Evolutionary conservation across 139 green algal genomes (phyloP).

Genomic region (Haematococcus sp.): DNA sequence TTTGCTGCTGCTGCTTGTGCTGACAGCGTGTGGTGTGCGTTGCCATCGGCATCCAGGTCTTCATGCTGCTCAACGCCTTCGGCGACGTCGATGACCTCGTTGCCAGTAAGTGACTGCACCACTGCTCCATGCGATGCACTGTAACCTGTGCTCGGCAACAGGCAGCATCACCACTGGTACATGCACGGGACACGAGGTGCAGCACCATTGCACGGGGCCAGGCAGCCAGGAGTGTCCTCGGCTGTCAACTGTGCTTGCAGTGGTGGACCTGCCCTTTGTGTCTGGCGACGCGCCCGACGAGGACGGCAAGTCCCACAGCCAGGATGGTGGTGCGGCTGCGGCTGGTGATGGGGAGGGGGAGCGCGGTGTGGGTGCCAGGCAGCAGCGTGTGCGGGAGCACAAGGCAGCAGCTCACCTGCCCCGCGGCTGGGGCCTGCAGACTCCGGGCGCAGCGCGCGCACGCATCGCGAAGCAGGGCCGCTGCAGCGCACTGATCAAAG

Average conservation of each 20-base stretch:
- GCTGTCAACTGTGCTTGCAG: too few relatives aligned
- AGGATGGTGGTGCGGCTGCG: neutral
- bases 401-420: neutral
- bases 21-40: neutral
- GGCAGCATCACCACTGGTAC: too few relatives aligned
- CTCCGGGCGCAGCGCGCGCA: slow-evolving; percentile 12
- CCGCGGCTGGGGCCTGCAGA: neutral
- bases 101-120: neutral
- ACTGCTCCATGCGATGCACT: too few relatives aligned
- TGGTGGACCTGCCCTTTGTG: too few relatives aligned
- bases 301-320: too few relatives aligned
- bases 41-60: slow-evolving; percentile 34
- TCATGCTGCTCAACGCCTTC: slow-evolving; percentile 55
- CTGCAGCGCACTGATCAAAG: slow-evolving; percentile 61
- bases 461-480: slow-evolving; percentile 35
- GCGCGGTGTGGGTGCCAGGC: too few relatives aligned
- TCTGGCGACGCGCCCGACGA: neutral
- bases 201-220: too few relatives aligned
- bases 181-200: too few relatives aligned
- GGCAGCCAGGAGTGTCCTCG: too few relatives aligned
- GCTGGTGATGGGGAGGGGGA: too few relatives aligned
- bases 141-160: too few relatives aligned
- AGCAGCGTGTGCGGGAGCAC: neutral
- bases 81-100: slow-evolving; percentile 53
- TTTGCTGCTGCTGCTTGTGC: too few relatives aligned